A percentile compares a stretch with the other conserved stretches of the same genome.
Conservation (phyloP, 148 eudicot species). For the Oxyria digyna region DNA sequence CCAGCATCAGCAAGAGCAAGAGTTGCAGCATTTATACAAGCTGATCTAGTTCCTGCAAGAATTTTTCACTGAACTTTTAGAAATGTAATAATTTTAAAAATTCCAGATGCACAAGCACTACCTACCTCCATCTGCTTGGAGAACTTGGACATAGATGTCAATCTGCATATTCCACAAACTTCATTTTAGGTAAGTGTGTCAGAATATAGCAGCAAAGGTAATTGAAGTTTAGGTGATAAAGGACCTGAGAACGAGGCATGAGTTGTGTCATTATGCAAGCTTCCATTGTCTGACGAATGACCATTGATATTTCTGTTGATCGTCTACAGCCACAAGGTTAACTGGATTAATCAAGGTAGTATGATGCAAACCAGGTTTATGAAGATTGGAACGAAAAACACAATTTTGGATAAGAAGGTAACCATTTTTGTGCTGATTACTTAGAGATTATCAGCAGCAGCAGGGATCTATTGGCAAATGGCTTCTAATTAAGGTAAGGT, state of each 20-base stretch:
- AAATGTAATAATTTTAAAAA: too few species aligned
- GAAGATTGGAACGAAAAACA: too few species aligned
- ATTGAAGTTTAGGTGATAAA: not conserved
- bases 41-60: slow-evolving; percentile 81
- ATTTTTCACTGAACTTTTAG: too few species aligned
- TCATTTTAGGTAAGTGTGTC: not conserved
- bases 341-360: too few species aligned
- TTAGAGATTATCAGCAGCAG: too few species aligned
- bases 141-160: slow-evolving; percentile 96
- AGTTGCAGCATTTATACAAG: slow-evolving; percentile 97
- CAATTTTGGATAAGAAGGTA: too few species aligned
- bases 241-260: slow-evolving; percentile 91
- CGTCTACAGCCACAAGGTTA: too few species aligned
- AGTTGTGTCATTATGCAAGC: slow-evolving; percentile 76
- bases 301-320: slow-evolving; percentile 88
- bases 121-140: slow-evolving; percentile 96
- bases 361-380: too few species aligned
- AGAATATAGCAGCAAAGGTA: not conserved
- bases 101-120: not conserved
- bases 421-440: too few species aligned
- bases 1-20: slow-evolving; percentile 98
- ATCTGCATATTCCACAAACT: slow-evolving; percentile 35
- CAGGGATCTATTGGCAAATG: too few species aligned
- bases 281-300: slow-evolving; percentile 97
- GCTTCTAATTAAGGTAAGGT: too few species aligned